Evolutionary conservation across 345 rosid species (phyloP).

Genomic region (Crucihimalaya himalaica): DNA sequence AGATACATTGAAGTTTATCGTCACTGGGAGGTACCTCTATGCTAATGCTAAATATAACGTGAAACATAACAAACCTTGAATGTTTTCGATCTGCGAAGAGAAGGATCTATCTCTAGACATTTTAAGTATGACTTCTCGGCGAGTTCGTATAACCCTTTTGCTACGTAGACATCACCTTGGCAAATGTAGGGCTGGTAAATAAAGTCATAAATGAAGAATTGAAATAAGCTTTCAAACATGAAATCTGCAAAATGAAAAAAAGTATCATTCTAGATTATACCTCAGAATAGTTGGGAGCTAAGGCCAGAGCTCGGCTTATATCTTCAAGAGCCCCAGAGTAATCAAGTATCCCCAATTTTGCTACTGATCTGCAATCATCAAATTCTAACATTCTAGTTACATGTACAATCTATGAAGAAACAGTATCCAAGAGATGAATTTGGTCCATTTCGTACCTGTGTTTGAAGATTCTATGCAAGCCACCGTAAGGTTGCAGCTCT

Average conservation of each 20-base stretch:
- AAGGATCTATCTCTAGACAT: slow-evolving; percentile 67
- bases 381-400: slow-evolving; percentile 4
- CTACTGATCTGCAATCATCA: slow-evolving; percentile 52
- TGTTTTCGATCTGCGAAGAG: slow-evolving; percentile 68
- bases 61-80: slow-evolving; percentile 58
- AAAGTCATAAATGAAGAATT: not conserved
- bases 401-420: not conserved
- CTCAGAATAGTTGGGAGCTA: slow-evolving; percentile 64
- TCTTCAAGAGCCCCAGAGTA: slow-evolving; percentile 75
- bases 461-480: slow-evolving; percentile 67
- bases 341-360: slow-evolving; percentile 65
- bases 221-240: not conserved
- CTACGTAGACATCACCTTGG: slow-evolving; percentile 79
- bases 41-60: not conserved
- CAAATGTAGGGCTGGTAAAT: slow-evolving; percentile 61
- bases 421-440: not conserved
- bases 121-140: slow-evolving; percentile 67
- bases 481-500: slow-evolving; percentile 67
- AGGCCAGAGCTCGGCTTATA: slow-evolving; percentile 51
- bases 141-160: slow-evolving; percentile 59
- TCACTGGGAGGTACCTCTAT: not conserved
- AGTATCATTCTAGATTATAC: slow-evolving; percentile 36
- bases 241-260: not conserved
- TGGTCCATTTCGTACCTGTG: slow-evolving; percentile 47
- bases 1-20: not conserved